Base-by-base conservation (phyloP, 176 grass and related monocot species). In the Tuctoria greenei region DNA sequence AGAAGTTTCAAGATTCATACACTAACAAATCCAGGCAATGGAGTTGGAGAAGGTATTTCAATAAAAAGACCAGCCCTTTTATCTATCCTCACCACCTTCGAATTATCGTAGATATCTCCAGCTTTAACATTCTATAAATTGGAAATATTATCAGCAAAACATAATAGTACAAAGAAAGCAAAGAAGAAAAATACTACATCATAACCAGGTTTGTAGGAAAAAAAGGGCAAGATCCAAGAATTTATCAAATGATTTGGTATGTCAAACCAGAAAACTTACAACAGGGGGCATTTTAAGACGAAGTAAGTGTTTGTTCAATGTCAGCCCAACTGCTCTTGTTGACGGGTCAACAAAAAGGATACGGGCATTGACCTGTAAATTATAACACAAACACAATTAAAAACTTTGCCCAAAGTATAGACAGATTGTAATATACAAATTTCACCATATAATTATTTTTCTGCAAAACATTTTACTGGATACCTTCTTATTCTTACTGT, bases 271-370 rank as follows among this genome's bases (percentile, higher is more conserved):
- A 64, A 74, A 75, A 92, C 91, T 92, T 89, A 98, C 95, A 88
- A 61, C 61, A 79, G 86, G 85, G 46, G 95, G 91, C 79, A 85
- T 64, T 80, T 91, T 87, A 80, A 91, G 90, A 62, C 72, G 24
- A 81, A 98, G 82, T 62, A 94, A 82, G 74, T 83, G 61, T 62
- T 71, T 68, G 73, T 94, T 98, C 79, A 98, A 84, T 69, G 95
- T 93, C 77, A 98, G 86, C 17, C 95, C 95, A 85, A 98, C 84
- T 39, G 95, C 95, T 87, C 95, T 91, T 78, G 91, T 92, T 69
- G 89, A 98, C 52, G 91, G 95, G 84, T 98, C 95, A 72, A 98
- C 84, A 57, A 98, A 98, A 73, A 98, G 78, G 79, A 98, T 93
- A 71, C 95, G 89, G 66, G 95, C 95, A 79, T 87, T 89, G 59